Percentiles rank a stretch among this genome's conserved stretches.
Conservation (phyloP, 768 basidiomycete species). For the Chiua virens region DNA sequence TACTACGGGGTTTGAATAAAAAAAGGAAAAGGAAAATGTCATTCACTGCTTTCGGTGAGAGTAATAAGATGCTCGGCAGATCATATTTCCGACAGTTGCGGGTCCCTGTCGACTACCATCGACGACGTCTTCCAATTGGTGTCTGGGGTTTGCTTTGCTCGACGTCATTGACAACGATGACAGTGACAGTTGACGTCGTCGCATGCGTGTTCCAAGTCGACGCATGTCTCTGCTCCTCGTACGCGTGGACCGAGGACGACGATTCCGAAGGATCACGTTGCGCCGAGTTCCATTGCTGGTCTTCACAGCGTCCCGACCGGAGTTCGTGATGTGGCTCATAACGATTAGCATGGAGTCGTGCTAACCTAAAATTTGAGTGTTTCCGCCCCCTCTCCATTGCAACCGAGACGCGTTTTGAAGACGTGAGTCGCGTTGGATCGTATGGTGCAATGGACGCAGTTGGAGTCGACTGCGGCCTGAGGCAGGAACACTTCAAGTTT, state of each 20-base stretch:
- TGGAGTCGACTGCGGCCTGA: not conserved
- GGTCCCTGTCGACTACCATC: no score
- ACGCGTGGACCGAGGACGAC: no score
- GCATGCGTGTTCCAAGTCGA: no score
- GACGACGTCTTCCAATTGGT: not conserved
- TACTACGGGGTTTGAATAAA: slow-evolving; percentile 2
- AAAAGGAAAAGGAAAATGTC: not conserved
- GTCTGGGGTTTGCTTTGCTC: no score
- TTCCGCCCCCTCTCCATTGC: not conserved
- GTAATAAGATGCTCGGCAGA: no score
- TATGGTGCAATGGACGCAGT: no score
- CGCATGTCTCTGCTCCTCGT: no score
- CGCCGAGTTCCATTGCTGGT: no score
- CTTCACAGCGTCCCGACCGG: not conserved
- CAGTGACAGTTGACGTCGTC: not conserved
- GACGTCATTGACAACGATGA: slow-evolving; percentile 2
- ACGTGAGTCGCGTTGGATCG: not conserved
- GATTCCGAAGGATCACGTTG: no score
- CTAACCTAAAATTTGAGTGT: no score
- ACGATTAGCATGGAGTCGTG: no score
- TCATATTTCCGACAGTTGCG: not conserved
- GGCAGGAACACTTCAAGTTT: not conserved
- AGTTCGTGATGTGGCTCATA: not conserved
- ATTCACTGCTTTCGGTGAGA: no score
- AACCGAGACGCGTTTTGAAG: not conserved